A percentile compares a stretch with the other conserved stretches of the same genome.
These are phyloP conservation scores for Strobilomyces dryophilus DNA, from an alignment of 768 basidiomycete species.

Conservation along the genomic window DNA sequence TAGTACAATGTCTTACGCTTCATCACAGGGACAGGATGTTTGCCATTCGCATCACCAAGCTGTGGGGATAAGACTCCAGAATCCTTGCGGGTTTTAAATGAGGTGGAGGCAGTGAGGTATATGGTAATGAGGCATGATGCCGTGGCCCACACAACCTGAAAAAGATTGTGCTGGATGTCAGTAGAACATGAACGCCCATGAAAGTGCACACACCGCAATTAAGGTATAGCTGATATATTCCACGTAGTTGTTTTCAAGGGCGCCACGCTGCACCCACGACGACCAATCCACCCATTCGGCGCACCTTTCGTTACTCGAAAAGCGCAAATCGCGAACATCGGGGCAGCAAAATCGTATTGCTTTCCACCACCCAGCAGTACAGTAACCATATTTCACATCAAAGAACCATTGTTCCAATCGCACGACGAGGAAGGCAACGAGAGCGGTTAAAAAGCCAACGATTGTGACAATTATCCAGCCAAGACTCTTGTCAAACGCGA, in stretches of 20 bases:
- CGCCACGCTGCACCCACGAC: constrained; percentile 18
- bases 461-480: constrained; percentile 90
- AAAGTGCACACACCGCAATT: constrained; percentile 63
- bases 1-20: constrained; percentile 80
- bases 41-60: constrained; percentile 34
- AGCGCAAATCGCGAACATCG: constrained; percentile 10
- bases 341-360: constrained; percentile 84
- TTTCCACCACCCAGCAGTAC: constrained; percentile 61
- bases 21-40: constrained; percentile 24
- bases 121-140: constrained; percentile 79
- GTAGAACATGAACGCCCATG: neutral
- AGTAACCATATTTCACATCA: constrained; percentile 91
- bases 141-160: constrained; percentile 68
- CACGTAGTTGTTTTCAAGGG: constrained; percentile 37
- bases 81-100: constrained; percentile 87
- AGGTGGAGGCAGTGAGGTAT: constrained; percentile 81
- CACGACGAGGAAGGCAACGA: constrained; percentile 83
- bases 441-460: constrained; percentile 81
- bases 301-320: constrained; percentile 42
- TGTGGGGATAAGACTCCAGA: constrained; percentile 59
- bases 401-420: constrained; percentile 87
- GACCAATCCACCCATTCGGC: constrained; percentile 76
- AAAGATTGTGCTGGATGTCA: neutral
- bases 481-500: constrained; percentile 68
- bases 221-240: constrained; percentile 68